A percentile compares a stretch with the other conserved stretches of the same genome.
Conservation (phyloP, 306 rosid genomes). For the Cucumis melo region DNA sequence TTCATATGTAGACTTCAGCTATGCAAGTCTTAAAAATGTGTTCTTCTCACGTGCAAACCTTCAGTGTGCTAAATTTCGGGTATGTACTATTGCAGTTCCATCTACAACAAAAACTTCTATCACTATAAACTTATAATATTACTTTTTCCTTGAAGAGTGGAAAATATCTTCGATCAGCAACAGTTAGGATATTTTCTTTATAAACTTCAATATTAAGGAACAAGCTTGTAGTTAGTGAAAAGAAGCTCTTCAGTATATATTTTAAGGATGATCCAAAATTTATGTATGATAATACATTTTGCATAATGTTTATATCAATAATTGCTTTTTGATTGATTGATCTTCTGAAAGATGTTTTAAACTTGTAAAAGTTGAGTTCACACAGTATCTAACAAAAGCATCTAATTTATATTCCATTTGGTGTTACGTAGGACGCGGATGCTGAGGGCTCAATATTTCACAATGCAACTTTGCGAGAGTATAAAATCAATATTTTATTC, state of each 20-base stretch:
- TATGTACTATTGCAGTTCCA: conserved; percentile 21
- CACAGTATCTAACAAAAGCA: background rate
- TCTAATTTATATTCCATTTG: background rate
- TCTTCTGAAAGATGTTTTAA: background rate
- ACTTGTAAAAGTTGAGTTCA: background rate
- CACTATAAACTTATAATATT: background rate
- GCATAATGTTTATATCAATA: background rate
- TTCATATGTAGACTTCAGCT: conserved; percentile 77
- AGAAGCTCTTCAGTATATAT: background rate
- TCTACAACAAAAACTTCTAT: background rate
- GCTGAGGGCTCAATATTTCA: conserved; percentile 83
- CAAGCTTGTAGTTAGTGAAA: background rate
- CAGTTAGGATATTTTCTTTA: background rate
- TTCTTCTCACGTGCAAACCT: conserved; percentile 89
- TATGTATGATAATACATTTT: background rate
- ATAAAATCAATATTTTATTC: conserved; percentile 18
- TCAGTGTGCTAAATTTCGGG: conserved; percentile 83
- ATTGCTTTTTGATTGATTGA: background rate
- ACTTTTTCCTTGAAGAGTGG: background rate
- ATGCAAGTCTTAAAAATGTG: conserved; percentile 80
- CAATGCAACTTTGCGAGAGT: conserved; percentile 89
- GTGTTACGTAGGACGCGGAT: conserved; percentile 62
- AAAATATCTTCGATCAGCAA: background rate
- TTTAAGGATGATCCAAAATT: background rate
- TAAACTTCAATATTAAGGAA: background rate